These are phyloP conservation scores for Lipomyces chichibuensis DNA, from an alignment of 805 yeast species.

Conservation along the genomic window DNA sequence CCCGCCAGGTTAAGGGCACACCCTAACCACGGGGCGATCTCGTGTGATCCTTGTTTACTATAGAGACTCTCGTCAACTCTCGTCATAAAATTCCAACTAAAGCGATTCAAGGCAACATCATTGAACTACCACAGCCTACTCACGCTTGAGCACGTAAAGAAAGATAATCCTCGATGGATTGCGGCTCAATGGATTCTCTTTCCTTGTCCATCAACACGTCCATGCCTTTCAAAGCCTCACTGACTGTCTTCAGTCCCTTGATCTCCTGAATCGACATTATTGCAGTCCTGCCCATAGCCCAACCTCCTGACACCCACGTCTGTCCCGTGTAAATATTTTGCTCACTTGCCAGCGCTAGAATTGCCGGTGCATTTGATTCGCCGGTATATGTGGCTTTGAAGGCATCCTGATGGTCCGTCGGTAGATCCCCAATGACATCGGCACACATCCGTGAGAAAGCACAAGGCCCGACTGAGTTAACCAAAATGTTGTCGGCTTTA, in stretches of 20 bases:
- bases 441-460: neutral
- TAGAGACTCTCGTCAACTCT: too few species aligned
- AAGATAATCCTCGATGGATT: neutral
- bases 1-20: too few species aligned
- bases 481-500: neutral
- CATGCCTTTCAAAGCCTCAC: neutral
- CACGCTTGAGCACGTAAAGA: neutral
- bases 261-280: neutral
- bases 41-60: too few species aligned
- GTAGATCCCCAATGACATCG: neutral
- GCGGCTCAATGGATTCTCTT: neutral
- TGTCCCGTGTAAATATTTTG: neutral
- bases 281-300: neutral
- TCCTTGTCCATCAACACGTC: neutral
- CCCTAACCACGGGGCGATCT: too few species aligned
- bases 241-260: neutral
- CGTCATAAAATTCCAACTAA: too few species aligned
- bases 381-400: neutral
- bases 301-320: neutral
- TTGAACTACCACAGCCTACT: neutral
- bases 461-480: slow-evolving; percentile 1
- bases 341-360: neutral
- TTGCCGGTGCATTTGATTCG: neutral
- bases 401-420: neutral
- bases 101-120: neutral